A percentile compares a stretch with the other conserved stretches of the same genome.
These are phyloP conservation scores for Coffea eugenioides DNA, from an alignment of 257 asterid species.

Conservation along the genomic window DNA sequence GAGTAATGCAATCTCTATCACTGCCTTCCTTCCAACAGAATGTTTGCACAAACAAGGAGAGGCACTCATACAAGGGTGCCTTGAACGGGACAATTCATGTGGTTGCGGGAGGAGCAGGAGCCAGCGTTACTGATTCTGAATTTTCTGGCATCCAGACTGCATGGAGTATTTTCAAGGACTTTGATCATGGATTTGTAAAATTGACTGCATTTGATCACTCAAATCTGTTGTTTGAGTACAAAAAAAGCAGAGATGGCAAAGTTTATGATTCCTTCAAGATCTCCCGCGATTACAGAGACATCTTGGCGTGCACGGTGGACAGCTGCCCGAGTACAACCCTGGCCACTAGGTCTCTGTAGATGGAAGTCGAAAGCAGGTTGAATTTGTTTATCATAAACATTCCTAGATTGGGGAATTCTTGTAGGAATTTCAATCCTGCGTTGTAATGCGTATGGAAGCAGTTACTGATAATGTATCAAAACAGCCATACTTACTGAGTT, in stretches of 20 bases:
- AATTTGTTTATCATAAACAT: background rate
- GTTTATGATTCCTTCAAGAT: slow-evolving; percentile 83
- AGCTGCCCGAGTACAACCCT: slow-evolving; percentile 77
- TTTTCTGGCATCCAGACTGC: slow-evolving; percentile 58
- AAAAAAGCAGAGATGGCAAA: slow-evolving; percentile 78
- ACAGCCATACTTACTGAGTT: background rate
- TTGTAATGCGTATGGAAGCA: too few relatives aligned
- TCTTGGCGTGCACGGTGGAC: slow-evolving; percentile 78
- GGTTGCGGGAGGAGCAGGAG: slow-evolving; percentile 96
- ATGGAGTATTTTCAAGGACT: slow-evolving; percentile 77
- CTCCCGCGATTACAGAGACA: slow-evolving; percentile 80
- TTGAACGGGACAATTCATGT: slow-evolving; percentile 91
- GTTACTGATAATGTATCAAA: too few relatives aligned
- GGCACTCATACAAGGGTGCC: slow-evolving; percentile 53
- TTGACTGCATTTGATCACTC: slow-evolving; percentile 81
- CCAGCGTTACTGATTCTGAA: slow-evolving; percentile 47
- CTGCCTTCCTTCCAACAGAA: slow-evolving; percentile 41
- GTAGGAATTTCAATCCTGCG: too few relatives aligned
- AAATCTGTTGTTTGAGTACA: slow-evolving; percentile 79
- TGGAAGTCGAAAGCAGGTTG: too few relatives aligned
- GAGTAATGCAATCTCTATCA: too few relatives aligned
- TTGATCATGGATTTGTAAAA: slow-evolving; percentile 77
- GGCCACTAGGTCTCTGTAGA: slow-evolving; percentile 38
- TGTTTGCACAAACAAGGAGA: slow-evolving; percentile 64
- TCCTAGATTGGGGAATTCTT: too few relatives aligned